Evolutionary conservation across 1,139 yeast species (phyloP).

Genomic region (Suhomyces wounanorum): DNA sequence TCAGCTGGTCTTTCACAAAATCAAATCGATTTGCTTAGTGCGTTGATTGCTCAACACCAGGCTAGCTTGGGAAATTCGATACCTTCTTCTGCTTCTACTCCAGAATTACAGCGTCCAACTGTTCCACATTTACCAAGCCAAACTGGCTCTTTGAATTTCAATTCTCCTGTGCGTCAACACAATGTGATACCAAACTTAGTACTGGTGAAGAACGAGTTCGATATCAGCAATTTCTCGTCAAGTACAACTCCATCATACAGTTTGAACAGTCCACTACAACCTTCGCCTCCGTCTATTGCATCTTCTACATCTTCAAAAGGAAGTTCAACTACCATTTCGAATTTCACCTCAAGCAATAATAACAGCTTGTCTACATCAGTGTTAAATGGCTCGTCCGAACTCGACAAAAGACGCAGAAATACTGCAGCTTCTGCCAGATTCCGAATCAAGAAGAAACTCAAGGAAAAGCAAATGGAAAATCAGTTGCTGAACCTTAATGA

Average conservation of each 20-base stretch:
- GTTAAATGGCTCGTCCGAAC: constrained; percentile 31
- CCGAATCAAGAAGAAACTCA: constrained; percentile 60
- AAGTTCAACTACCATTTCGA: constrained; percentile 9
- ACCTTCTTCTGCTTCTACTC: constrained; percentile 12
- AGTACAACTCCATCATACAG: constrained; percentile 6
- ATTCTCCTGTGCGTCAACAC: constrained; percentile 30
- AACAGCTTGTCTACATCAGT: constrained; percentile 16
- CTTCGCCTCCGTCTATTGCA: constrained; percentile 9
- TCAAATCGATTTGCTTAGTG: constrained; percentile 72
- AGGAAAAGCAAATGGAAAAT: constrained; percentile 66
- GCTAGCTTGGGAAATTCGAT: constrained; percentile 29
- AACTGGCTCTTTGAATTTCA: constrained; percentile 12
- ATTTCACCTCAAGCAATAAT: constrained; percentile 1
- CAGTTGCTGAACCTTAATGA: constrained; percentile 64
- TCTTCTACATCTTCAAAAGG: constrained; percentile 15
- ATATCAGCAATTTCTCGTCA: constrained; percentile 2
- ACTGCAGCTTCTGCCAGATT: constrained; percentile 67
- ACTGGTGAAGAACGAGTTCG: constrained; percentile 5
- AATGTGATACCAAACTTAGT: constrained; percentile 15
- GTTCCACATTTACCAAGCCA: constrained; percentile 19
- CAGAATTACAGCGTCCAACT: constrained; percentile 6
- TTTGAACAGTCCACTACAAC: constrained; percentile 13
- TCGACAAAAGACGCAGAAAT: constrained; percentile 61
- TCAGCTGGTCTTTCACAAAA: constrained; percentile 66
- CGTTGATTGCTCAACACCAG: constrained; percentile 72